Base-by-base conservation (phyloP, 805 yeast genomes). In the Wickerhamiella parazyma region DNA sequence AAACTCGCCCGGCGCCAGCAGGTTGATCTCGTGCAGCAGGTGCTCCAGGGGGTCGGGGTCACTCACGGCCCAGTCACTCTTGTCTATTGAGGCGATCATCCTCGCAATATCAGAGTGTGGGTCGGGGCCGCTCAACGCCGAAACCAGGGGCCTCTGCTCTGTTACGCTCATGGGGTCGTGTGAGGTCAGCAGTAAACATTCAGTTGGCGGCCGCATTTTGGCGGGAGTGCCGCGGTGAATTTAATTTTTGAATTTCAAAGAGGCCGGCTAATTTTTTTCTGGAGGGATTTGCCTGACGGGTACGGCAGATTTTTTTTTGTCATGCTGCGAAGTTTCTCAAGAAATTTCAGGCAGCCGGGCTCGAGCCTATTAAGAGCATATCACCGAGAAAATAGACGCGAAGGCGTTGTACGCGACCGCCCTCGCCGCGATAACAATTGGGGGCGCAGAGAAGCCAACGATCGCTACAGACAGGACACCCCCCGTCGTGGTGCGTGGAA, bases 21-120 rank as follows among this genome's bases (percentile, higher is more conserved):
- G n/a, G 9, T 41, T 36, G 3, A 43, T 48, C 14, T 37, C 28
- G 18, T 20, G 33, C 9, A 52, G 34, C 10, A 46, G 42, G 7
- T 24, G 25, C 29, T 45, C 39, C 18, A 48, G 47, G 25, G 51
- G 50, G 38, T 52, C 55, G 17, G 48, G 44, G n/a, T 17, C 33
- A 11, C 39, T 33, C 14, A 42, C 44, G n/a, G 45, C 46, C 35
- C 47, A 47, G 12, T 39, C 18, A 10, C 42, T 12, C 43, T 46
- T 46, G 38, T 48, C 46, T 9, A 52, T 48, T 9, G 26, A 39
- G 21, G 45, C 21, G 10, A 48, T 20, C 10, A 34, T 10, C 12
- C 33, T 39, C 8, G 36, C 24, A 38, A 50, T 44, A n/a, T 42
- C 31, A 10, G 18, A 18, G 29, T 42, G 29, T 33, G 43, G 20